Conservation (phyloP, 495 filamentous ascomycete genomes). For the Neurospora cerealis region DNA sequence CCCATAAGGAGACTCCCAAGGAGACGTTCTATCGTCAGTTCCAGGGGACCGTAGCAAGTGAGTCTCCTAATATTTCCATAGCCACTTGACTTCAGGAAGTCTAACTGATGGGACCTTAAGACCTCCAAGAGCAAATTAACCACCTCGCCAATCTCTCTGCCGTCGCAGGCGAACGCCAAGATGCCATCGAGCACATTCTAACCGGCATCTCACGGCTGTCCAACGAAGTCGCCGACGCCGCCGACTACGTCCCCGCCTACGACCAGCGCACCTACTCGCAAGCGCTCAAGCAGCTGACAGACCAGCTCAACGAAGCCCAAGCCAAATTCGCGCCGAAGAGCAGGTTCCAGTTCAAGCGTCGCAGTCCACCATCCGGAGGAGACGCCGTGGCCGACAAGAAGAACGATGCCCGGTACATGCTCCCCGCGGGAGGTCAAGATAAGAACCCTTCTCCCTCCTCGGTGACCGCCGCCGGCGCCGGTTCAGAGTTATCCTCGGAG, state of each 20-base stretch:
- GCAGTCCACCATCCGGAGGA: not conserved
- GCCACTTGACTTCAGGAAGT: not conserved
- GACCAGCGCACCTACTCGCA: constrained; percentile 35
- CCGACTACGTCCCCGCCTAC: constrained; percentile 34
- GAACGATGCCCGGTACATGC: constrained; percentile 2
- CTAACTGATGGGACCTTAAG: constrained; percentile 13
- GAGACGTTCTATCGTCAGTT: constrained; percentile 75
- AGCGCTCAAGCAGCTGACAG: constrained; percentile 31
- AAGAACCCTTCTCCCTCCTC: not conserved
- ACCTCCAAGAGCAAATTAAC: constrained; percentile 32
- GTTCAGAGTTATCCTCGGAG: not conserved
- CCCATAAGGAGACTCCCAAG: constrained; percentile 39
- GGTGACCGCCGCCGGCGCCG: not conserved
- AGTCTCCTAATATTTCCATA: not conserved
- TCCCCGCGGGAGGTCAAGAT: not conserved
- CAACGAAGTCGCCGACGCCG: constrained; percentile 34
- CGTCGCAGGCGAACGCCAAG: constrained; percentile 34
- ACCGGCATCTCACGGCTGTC: constrained; percentile 33
- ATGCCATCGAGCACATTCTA: constrained; percentile 35
- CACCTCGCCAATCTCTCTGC: constrained; percentile 23
- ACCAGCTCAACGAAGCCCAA: constrained; percentile 32
- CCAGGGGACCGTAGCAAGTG: constrained; percentile 61
- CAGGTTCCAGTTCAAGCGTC: constrained; percentile 37
- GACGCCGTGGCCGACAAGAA: not conserved
- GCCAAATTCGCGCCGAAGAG: constrained; percentile 31